Base-by-base conservation (phyloP, 192 early-diverging fungal genomes). In the Coemansia sp. region DNA sequence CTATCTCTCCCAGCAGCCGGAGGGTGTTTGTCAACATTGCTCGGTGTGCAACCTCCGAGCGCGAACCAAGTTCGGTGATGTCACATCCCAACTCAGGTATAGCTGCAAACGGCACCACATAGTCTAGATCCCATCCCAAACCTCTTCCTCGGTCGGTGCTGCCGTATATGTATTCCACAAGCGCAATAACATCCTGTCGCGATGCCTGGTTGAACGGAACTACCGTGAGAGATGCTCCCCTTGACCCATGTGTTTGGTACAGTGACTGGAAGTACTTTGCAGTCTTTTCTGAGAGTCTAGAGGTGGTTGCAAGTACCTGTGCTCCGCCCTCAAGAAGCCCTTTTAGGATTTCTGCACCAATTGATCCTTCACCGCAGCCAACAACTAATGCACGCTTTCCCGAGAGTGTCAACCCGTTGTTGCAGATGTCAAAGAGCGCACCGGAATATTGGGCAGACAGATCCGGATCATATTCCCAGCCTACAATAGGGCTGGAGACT, bases 201-300 rank as follows among this genome's bases (percentile, higher is more conserved):
- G 95, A 96, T 42, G 87, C 95, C 68, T 90, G 92, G 82, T 98
- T 98, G 84, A 98, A 98, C 13, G 96, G 95, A 32, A 97, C 94
- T 42, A 98, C 87, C 40, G 94, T 85, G 48, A 98, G 85, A 13
- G 86, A 76, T 4, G 92, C 92, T 36, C 92, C 93, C 67, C 92
- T 90, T 43, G 95, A 88, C n/a, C 96, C 96, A 75, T 92, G 88
- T 21, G 78, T 81, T 71, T 95, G 89, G 85, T 94, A 98, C 62
- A 98, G 90, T 46, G 84, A 77, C 62, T 92, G 91, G 86, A 92
- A 98, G 73, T 92, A 95, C 78, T 93, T 90, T 37, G 90, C 92
- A 12, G 87, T 89, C 2, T 82, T 71, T 58, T 85, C 87, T 68
- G 90, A 94, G 85, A 93, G 95, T 61, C 92, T 88, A 6, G 94